Conservation (phyloP, 2,329 filamentous ascomycete species). For the Epichloe gansuensis region DNA sequence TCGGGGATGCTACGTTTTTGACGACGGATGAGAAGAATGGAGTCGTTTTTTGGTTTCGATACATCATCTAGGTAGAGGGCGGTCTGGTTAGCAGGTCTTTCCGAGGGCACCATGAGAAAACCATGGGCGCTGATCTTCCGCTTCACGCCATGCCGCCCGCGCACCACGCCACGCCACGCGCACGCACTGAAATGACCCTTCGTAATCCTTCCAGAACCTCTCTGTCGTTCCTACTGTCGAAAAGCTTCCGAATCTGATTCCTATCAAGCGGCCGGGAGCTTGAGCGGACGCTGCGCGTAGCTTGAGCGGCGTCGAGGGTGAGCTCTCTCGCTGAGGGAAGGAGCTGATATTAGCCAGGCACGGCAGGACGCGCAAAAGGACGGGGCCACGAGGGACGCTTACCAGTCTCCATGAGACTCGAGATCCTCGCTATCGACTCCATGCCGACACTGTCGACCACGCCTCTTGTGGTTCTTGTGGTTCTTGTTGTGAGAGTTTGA, state of each 20-base stretch:
- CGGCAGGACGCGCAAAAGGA: neutral
- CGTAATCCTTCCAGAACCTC: constrained; percentile 87
- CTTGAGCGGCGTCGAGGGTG: constrained; percentile 90
- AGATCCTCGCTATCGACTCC: constrained; percentile 94
- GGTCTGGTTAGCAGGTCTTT: neutral
- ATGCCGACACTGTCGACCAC: constrained; percentile 34
- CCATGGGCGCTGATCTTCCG: too few species aligned
- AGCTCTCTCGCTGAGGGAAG: constrained; percentile 68
- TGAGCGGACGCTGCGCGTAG: constrained; percentile 55
- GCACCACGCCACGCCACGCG: neutral
- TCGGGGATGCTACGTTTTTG: constrained; percentile 92
- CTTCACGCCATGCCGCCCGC: too few species aligned
- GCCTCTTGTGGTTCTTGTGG: neutral
- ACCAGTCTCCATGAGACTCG: constrained; percentile 90
- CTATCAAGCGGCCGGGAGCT: constrained; percentile 55
- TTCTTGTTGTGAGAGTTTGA: neutral
- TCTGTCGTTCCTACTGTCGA: constrained; percentile 86
- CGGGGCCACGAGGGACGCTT: constrained; percentile 18
- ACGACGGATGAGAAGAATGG: constrained; percentile 96
- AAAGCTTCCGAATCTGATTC: constrained; percentile 82
- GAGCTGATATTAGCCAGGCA: neutral
- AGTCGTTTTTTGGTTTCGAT: constrained; percentile 73
- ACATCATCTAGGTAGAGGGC: constrained; percentile 64
- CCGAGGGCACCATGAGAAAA: too few species aligned
- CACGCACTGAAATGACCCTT: constrained; percentile 68